Percentiles rank a stretch among this genome's conserved stretches.
phyloP scores from a whole-genome alignment of 1,284 basidiomycete species.

The Ceratobasidium sp. region DNA sequence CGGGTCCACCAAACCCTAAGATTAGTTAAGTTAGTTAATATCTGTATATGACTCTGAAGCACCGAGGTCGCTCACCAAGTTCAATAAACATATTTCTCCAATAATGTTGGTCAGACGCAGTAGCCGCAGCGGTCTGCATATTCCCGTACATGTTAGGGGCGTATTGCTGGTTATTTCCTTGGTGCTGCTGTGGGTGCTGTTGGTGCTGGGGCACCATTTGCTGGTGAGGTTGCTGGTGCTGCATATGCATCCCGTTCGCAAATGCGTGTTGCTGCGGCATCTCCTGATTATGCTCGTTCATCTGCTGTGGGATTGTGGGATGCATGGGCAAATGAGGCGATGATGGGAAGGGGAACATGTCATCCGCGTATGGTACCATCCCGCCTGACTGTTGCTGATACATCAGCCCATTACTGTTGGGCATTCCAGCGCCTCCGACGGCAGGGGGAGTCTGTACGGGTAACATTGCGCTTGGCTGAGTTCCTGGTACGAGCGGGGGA shows the following conservation, averaged over 20 bases:
- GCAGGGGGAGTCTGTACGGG: neutral
- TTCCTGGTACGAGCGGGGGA: conserved; percentile 24
- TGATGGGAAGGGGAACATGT: conserved; percentile 54
- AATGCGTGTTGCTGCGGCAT: conserved; percentile 22
- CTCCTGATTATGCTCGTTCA: conserved; percentile 34
- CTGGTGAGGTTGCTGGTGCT: conserved; percentile 39
- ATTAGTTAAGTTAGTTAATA: neutral
- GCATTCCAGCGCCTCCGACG: conserved; percentile 13
- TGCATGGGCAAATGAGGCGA: conserved; percentile 54
- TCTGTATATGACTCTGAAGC: neutral
- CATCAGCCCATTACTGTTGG: conserved; percentile 23
- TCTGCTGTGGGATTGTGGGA: conserved; percentile 42
- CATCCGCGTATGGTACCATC: conserved; percentile 42
- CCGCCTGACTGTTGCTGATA: conserved; percentile 47
- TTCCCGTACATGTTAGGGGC: conserved; percentile 14
- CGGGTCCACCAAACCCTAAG: conserved; percentile 32
- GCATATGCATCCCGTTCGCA: conserved; percentile 34
- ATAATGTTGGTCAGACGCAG: conserved; percentile 41
- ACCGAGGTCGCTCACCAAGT: conserved; percentile 27
- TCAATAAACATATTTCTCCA: conserved; percentile 42
- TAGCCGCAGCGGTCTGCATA: conserved; percentile 21
- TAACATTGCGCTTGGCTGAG: conserved; percentile 4
- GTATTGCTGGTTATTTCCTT: conserved; percentile 18
- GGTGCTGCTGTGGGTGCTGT: conserved; percentile 12
- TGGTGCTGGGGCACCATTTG: conserved; percentile 22